These are phyloP conservation scores for Debaryomyces sp. DNA, from an alignment of 1,139 yeast genomes.

Conservation along the genomic window DNA sequence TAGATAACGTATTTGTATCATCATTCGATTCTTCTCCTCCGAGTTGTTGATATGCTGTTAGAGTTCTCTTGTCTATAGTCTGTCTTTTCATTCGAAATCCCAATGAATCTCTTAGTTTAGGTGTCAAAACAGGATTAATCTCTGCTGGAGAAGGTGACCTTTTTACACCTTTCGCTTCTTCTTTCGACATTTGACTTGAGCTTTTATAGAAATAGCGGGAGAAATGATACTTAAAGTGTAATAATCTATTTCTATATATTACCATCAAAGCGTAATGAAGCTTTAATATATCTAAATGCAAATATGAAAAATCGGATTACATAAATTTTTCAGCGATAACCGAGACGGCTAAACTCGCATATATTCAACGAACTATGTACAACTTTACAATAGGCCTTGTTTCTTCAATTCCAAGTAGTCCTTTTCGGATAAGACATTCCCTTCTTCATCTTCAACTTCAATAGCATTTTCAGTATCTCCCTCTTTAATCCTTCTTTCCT, in stretches of 20 bases:
- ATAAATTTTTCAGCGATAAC: conserved; percentile 5
- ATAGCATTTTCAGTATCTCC: conserved; percentile 57
- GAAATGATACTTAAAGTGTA: background rate
- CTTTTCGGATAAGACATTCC: conserved; percentile 85
- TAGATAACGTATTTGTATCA: conserved; percentile 23
- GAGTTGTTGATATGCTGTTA: conserved; percentile 45
- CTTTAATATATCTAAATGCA: background rate
- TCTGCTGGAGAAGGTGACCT: conserved; percentile 25
- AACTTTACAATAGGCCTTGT: conserved; percentile 63
- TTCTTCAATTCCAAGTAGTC: conserved; percentile 82
- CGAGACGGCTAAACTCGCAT: conserved; percentile 5
- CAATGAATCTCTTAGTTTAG: conserved; percentile 42
- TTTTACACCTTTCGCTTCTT: conserved; percentile 19
- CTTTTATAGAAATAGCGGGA: background rate
- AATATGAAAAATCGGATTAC: background rate
- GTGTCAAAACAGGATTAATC: conserved; percentile 10
- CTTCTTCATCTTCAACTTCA: conserved; percentile 90
- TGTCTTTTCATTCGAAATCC: conserved; percentile 55
- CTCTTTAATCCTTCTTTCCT: conserved; percentile 39
- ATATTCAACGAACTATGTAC: conserved; percentile 4
- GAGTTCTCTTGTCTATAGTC: conserved; percentile 42
- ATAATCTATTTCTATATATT: background rate
- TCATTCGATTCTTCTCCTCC: conserved; percentile 36
- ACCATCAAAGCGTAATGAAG: conserved; percentile 4
- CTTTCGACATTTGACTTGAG: conserved; percentile 9